A percentile compares a stretch with the other conserved stretches of the same genome.
phyloP scores from a whole-genome alignment of 148 eudicot species.

The Rhododendron simsii region DNA sequence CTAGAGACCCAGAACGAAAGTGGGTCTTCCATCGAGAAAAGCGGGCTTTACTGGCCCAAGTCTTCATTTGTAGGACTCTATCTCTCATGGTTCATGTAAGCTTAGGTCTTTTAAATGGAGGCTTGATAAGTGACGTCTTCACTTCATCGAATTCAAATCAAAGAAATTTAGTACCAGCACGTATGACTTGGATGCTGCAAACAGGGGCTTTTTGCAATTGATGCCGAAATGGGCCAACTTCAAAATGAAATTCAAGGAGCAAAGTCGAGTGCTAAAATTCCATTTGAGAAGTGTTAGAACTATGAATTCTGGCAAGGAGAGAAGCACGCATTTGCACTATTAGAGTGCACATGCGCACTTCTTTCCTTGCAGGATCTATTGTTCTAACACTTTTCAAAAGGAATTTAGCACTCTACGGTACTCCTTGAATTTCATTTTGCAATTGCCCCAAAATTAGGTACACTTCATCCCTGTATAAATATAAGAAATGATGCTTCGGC shows the following conservation, averaged over 20 bases:
- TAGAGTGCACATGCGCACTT: too few relatives aligned
- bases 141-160: neutral
- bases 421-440: too few relatives aligned
- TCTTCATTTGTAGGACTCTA: too few relatives aligned
- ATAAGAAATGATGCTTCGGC: neutral
- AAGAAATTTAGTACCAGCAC: too few relatives aligned
- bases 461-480: neutral
- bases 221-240: neutral
- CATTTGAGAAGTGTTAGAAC: neutral
- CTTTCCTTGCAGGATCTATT: too few relatives aligned
- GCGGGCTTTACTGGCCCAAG: too few relatives aligned
- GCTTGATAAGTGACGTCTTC: neutral
- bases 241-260: conserved; percentile 2
- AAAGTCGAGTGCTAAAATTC: neutral
- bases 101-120: neutral
- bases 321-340: too few relatives aligned
- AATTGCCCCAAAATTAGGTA: neutral
- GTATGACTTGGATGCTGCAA: neutral
- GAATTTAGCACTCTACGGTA: too few relatives aligned
- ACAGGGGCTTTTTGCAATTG: neutral
- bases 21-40: too few relatives aligned
- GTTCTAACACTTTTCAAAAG: too few relatives aligned
- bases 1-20: too few relatives aligned
- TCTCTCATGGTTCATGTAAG: too few relatives aligned
- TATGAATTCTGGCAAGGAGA: neutral